phyloP scores from a whole-genome alignment of 352 stramenopile species.

The Proteromonas lacertae region DNA sequence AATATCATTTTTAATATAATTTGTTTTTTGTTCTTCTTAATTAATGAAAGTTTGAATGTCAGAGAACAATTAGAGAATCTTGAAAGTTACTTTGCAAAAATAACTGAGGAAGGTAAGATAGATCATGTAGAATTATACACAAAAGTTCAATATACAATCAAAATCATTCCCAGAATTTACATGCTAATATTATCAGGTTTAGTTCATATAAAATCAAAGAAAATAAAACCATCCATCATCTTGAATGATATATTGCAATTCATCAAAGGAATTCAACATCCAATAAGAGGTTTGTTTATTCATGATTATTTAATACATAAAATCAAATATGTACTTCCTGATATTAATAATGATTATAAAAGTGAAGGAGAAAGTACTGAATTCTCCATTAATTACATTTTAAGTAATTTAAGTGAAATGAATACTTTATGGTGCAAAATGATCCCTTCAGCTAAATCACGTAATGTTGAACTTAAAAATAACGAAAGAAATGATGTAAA shows the following conservation, averaged over 20 bases:
- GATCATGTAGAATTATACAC: conserved; percentile 70
- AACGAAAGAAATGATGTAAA: conserved; percentile 60
- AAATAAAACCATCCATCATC: conserved; percentile 35
- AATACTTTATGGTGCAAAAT: conserved; percentile 97
- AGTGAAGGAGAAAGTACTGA: conserved; percentile 25
- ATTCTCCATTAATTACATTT: conserved; percentile 59
- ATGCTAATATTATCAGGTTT: conserved; percentile 77
- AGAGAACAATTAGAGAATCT: conserved; percentile 67
- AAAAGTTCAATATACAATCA: conserved; percentile 51
- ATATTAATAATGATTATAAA: too few species aligned
- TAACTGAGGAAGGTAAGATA: conserved; percentile 26
- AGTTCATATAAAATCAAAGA: conserved; percentile 50
- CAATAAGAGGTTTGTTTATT: conserved; percentile 83
- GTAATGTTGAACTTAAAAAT: conserved; percentile 30
- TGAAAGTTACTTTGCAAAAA: conserved; percentile 66
- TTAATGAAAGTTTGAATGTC: conserved; percentile 12
- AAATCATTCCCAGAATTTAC: conserved; percentile 75
- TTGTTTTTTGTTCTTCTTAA: conserved; percentile 17
- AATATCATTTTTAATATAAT: conserved; percentile 28
- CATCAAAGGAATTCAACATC: conserved; percentile 90
- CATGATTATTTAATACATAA: conserved; percentile 69
- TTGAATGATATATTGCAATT: conserved; percentile 91
- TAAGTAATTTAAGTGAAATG: conserved; percentile 83
- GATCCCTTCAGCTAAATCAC: conserved; percentile 30
- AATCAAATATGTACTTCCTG: conserved; percentile 69